Base-by-base conservation (phyloP, 2,329 filamentous ascomycete species). In the Fusarium sp. region DNA sequence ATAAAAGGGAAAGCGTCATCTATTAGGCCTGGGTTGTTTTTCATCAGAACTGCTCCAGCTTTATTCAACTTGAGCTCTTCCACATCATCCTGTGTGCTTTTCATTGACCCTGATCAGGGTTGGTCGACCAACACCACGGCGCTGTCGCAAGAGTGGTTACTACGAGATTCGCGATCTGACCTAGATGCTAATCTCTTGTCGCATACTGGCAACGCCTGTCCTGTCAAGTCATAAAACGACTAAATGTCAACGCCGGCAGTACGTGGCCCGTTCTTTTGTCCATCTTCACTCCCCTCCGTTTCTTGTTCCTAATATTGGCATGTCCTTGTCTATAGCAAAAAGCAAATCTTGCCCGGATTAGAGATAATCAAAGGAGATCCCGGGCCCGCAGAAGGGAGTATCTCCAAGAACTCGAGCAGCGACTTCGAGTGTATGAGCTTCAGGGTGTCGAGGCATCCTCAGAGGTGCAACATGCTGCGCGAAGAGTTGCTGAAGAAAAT, bases 321-420 rank as follows among this genome's bases (percentile, higher is more conserved):
- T 53, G 55, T 63, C 66, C 39, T 33, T 62, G 23, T 58, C 49
- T 59, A 23, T 68, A 80, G 79, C 78, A 80, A 68, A 79, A 78
- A 64, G 78, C 78, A 64, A 81, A 81, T 59, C 74, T 81, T 71
- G 79, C 79, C 66, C 89, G 91, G 60, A 90, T 93, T 70, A 87
- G 92, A 68, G 90, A 94, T 73, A 94, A 94, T 74, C 92, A 94
- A 77, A 85, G 92, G 57, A 88, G 91, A 66, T 93, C 90, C n/a
- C 88, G 92, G 54, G 91, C 91, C 44, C 86, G 91, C 35, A 86
- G 89, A 68, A 92, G 91, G 81, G 91, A 93, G 74, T 93, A 94
- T 75, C 80, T 93, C 38, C 83, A 89, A 65, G 89, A 92, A 57
- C 85, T 93, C 28, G 91, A 94, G 78, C 81, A 85, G 55, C 89